Evolutionary conservation across 345 rosid genomes (phyloP).

Genomic region (Draba incana): DNA sequence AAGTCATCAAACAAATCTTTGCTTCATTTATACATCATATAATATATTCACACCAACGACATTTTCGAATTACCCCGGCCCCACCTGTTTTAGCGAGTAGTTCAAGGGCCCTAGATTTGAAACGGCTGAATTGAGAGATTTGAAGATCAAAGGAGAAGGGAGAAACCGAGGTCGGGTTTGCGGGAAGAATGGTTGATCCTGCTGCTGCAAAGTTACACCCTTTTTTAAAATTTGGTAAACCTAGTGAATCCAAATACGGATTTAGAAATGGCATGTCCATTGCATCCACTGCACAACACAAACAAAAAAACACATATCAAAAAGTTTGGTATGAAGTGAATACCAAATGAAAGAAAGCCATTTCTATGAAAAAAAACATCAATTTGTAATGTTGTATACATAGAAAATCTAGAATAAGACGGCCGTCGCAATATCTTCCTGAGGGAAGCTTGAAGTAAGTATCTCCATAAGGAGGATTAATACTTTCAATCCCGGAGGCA

Average conservation of each 20-base stretch:
- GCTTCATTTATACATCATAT: conserved; percentile 28
- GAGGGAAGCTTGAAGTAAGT: conserved; percentile 64
- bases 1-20: conserved; percentile 13
- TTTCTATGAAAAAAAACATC: conserved; percentile 9
- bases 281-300: conserved; percentile 70
- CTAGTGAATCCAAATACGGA: conserved; percentile 85
- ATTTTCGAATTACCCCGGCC: conserved; percentile 17
- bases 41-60: not conserved
- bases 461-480: conserved; percentile 69
- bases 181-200: conserved; percentile 76
- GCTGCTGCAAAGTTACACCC: conserved; percentile 97
- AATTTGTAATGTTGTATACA: conserved; percentile 45
- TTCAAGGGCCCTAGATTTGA: conserved; percentile 70
- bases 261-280: conserved; percentile 90
- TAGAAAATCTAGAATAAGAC: conserved; percentile 75
- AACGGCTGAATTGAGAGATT: conserved; percentile 77
- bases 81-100: conserved; percentile 55
- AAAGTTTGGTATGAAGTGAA: not conserved
- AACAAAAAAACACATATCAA: not conserved
- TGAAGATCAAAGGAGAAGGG: conserved; percentile 84
- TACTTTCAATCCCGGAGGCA: conserved; percentile 64
- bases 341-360: not conserved
- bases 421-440: conserved; percentile 90
- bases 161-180: conserved; percentile 69
- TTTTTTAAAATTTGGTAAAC: conserved; percentile 71